Percentiles rank a stretch among this genome's conserved stretches.
phyloP scores from a whole-genome alignment of 129 eudicot species.

The Artemisia argyi region DNA sequence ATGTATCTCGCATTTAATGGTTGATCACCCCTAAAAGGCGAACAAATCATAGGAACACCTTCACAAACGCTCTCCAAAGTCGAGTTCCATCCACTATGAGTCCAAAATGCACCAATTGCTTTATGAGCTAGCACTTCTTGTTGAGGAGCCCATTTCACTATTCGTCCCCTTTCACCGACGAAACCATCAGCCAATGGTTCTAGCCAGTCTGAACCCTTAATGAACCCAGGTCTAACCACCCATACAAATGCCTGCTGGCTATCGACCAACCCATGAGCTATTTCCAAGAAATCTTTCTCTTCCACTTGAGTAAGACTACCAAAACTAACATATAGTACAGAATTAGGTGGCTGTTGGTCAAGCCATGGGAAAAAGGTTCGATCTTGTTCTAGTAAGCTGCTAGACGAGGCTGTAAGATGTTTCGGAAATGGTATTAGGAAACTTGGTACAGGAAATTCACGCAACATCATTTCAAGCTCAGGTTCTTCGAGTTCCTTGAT shows the following conservation, averaged over 20 bases:
- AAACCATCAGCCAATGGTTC: constrained; percentile 36
- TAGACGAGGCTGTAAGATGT: constrained; percentile 25
- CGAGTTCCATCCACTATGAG: constrained; percentile 77
- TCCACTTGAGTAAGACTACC: constrained; percentile 49
- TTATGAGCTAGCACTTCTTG: constrained; percentile 54
- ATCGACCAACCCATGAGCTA: constrained; percentile 52
- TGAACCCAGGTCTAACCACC: constrained; percentile 52
- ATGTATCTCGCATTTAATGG: constrained; percentile 37
- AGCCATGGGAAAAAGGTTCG: constrained; percentile 45
- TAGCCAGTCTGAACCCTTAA: constrained; percentile 34
- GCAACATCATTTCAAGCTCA: constrained; percentile 15
- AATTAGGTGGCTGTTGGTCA: constrained; percentile 39
- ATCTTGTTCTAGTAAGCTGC: constrained; percentile 43
- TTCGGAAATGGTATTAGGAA: constrained; percentile 45
- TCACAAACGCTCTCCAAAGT: constrained; percentile 63
- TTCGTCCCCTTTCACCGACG: constrained; percentile 34
- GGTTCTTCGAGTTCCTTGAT: constrained; percentile 42
- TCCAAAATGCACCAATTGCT: constrained; percentile 46
- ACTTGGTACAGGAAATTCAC: constrained; percentile 31
- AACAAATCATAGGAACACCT: constrained; percentile 50
- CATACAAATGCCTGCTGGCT: constrained; percentile 50
- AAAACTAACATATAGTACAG: constrained; percentile 59
- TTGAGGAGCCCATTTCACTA: constrained; percentile 71
- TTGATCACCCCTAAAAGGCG: constrained; percentile 46
- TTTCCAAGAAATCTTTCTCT: constrained; percentile 38